phyloP scores from a whole-genome alignment of 805 yeast genomes.

The Wickerhamiella parazyma region DNA sequence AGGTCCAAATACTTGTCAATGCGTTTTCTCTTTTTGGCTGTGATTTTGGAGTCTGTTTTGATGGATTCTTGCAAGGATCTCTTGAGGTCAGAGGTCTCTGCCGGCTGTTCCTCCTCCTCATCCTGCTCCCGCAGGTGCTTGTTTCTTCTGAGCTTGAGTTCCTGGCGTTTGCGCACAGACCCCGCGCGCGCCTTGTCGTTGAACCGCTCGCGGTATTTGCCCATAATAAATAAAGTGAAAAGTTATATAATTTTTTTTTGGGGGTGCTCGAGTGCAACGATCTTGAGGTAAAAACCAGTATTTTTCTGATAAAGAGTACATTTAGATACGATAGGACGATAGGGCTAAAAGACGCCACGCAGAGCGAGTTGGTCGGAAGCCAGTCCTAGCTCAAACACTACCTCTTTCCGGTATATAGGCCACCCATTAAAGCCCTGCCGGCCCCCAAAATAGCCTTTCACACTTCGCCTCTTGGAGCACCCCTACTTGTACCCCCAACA shows the following conservation, averaged over 20 bases:
- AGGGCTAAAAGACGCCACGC: too few relatives aligned
- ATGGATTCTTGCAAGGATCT: conserved; percentile 48
- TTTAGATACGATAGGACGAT: too few relatives aligned
- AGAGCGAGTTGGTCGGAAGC: too few relatives aligned
- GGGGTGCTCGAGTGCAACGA: neutral
- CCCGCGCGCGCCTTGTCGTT: conserved; percentile 81
- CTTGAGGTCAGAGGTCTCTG: conserved; percentile 41
- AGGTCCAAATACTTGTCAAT: conserved; percentile 67
- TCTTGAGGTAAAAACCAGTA: neutral
- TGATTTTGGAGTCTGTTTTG: conserved; percentile 50
- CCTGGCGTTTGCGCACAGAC: conserved; percentile 65
- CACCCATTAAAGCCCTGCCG: too few relatives aligned
- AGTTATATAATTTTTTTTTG: neutral
- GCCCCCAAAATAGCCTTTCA: too few relatives aligned
- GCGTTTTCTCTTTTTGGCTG: conserved; percentile 58
- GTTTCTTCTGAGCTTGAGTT: conserved; percentile 51
- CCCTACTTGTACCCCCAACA: too few relatives aligned
- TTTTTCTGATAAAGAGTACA: too few relatives aligned
- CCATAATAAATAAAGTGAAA: conserved; percentile 36
- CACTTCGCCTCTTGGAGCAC: too few relatives aligned
- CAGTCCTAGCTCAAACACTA: too few relatives aligned
- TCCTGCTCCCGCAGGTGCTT: conserved; percentile 41
- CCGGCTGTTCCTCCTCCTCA: conserved; percentile 11
- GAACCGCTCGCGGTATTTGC: conserved; percentile 64
- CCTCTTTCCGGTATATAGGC: too few relatives aligned